Evolutionary conservation across 169 alveolate species (phyloP).

Genomic region (Eimeria zaria): DNA sequence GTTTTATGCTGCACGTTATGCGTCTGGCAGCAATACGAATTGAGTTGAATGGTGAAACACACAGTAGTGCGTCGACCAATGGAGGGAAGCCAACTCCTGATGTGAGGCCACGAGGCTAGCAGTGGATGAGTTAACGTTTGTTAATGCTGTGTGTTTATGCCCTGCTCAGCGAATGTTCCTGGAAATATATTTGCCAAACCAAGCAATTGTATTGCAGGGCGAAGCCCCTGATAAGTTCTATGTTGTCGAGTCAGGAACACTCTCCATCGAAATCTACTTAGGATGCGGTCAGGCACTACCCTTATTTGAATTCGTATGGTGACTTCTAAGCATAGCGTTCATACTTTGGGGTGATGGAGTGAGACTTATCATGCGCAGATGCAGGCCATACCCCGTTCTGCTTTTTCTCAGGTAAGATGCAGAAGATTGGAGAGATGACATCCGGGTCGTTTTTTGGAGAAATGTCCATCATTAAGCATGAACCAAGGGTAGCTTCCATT

Average conservation of each 20-base stretch:
- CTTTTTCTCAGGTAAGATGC: constrained; percentile 67
- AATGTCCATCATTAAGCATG: constrained; percentile 86
- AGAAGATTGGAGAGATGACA: constrained; percentile 63
- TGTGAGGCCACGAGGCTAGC: background rate
- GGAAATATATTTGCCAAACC: constrained; percentile 84
- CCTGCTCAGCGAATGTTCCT: constrained; percentile 79
- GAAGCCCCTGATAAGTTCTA: constrained; percentile 89
- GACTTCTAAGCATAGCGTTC: background rate
- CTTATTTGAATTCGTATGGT: background rate
- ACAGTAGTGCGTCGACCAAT: background rate
- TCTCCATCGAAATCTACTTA: constrained; percentile 88
- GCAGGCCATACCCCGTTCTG: background rate
- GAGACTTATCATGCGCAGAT: background rate
- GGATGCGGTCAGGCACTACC: constrained; percentile 82
- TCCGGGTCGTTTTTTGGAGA: constrained; percentile 90
- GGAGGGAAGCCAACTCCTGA: background rate
- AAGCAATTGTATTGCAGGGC: constrained; percentile 90
- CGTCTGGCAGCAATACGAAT: background rate
- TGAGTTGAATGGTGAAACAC: background rate
- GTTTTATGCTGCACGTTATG: background rate
- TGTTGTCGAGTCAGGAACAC: constrained; percentile 90
- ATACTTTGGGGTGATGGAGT: background rate
- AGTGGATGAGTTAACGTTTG: background rate
- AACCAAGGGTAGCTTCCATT: constrained; percentile 85
- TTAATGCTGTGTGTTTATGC: background rate